These are phyloP conservation scores for Pseudognaphalium luteoalbum DNA, from an alignment of 129 eudicot species.

Conservation along the genomic window DNA sequence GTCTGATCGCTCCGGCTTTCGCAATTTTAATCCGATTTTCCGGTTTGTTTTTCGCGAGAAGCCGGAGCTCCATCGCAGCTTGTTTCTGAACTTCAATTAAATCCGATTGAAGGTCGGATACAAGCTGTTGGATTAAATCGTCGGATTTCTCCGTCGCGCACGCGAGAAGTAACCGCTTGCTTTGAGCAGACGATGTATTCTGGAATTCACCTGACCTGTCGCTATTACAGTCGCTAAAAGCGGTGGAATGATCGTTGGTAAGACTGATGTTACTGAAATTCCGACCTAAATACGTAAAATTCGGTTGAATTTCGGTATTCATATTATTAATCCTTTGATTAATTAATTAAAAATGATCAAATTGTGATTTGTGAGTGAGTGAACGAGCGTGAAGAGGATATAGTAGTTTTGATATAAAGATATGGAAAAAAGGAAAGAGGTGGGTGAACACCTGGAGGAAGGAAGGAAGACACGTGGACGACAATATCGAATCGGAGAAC, in stretches of 20 bases:
- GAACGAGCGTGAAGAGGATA: neutral
- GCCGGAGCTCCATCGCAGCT: constrained; percentile 75
- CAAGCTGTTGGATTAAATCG: constrained; percentile 56
- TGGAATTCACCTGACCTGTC: constrained; percentile 91
- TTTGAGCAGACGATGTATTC: constrained; percentile 37
- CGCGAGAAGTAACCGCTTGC: constrained; percentile 51
- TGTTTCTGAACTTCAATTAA: constrained; percentile 60
- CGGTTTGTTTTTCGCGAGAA: constrained; percentile 74
- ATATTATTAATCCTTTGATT: constrained; percentile 16
- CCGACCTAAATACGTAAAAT: constrained; percentile 41
- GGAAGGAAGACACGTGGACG: constrained; percentile 61
- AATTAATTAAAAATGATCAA: too few species aligned
- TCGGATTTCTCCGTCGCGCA: constrained; percentile 63
- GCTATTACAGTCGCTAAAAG: constrained; percentile 90
- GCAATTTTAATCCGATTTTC: constrained; percentile 80
- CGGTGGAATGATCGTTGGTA: constrained; percentile 49
- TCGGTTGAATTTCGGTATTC: constrained; percentile 49
- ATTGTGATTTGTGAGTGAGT: neutral
- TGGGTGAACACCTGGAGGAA: constrained; percentile 22
- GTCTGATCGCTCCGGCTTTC: constrained; percentile 70
- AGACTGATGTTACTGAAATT: constrained; percentile 43
- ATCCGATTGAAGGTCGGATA: constrained; percentile 50
- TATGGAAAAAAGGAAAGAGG: constrained; percentile 23
- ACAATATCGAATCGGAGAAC: constrained; percentile 47
- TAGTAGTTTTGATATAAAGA: neutral